These are phyloP conservation scores for Dictyophora rubrovolvata DNA, from an alignment of 768 basidiomycete species.

Conservation along the genomic window DNA sequence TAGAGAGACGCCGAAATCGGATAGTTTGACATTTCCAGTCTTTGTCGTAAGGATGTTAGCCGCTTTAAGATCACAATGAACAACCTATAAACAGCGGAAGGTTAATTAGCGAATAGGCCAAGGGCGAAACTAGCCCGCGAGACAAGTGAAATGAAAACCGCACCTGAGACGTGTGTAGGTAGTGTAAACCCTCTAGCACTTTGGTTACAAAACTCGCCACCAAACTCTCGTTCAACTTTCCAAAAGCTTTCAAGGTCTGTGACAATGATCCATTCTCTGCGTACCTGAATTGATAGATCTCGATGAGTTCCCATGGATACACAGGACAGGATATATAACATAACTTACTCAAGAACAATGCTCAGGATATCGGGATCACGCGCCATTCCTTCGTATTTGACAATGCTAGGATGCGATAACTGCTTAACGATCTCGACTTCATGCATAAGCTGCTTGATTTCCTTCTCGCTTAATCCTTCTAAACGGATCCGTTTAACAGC, in stretches of 20 bases:
- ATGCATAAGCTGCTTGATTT: slow-evolving; percentile 83
- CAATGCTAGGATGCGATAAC: slow-evolving; percentile 88
- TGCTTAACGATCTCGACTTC: slow-evolving; percentile 92
- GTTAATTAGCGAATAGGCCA: neutral
- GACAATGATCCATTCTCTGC: slow-evolving; percentile 94
- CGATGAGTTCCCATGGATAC: slow-evolving; percentile 10
- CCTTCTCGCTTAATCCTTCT: slow-evolving; percentile 83
- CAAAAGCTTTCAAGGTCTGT: slow-evolving; percentile 88
- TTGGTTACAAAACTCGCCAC: slow-evolving; percentile 92
- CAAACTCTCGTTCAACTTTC: slow-evolving; percentile 83
- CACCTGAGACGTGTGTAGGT: slow-evolving; percentile 65
- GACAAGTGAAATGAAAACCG: slow-evolving; percentile 2
- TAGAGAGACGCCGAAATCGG: slow-evolving; percentile 95
- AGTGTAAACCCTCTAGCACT: slow-evolving; percentile 91
- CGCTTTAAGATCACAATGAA: slow-evolving; percentile 97
- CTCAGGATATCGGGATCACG: slow-evolving; percentile 81
- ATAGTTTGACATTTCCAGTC: slow-evolving; percentile 93
- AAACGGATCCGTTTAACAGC: slow-evolving; percentile 95
- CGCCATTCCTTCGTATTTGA: slow-evolving; percentile 95
- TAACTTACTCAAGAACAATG: slow-evolving; percentile 84
- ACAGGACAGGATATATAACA: slow-evolving; percentile 10
- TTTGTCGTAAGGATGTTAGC: slow-evolving; percentile 99
- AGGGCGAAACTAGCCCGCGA: neutral
- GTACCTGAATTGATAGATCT: slow-evolving; percentile 44
- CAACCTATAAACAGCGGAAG: slow-evolving; percentile 42